phyloP scores from a whole-genome alignment of 73 alveolate genomes.

The Paramecium sexaurelia region DNA sequence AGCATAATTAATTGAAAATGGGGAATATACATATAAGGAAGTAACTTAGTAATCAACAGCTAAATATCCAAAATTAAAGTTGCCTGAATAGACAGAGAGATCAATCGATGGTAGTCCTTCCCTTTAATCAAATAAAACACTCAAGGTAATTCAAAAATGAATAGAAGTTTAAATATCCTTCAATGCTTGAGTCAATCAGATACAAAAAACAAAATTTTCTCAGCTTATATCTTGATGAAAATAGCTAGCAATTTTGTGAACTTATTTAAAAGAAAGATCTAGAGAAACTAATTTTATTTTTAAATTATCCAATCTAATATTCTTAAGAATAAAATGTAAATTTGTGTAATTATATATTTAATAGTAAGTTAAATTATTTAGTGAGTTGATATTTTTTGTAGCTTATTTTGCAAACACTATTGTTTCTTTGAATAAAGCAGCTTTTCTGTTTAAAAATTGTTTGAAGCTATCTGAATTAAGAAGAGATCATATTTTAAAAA shows the following conservation, averaged over 20 bases:
- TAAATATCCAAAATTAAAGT: background rate
- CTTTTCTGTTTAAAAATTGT: background rate
- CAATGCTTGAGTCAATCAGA: slow-evolving; percentile 10
- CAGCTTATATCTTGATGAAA: background rate
- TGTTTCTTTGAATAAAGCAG: background rate
- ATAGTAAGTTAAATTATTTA: background rate
- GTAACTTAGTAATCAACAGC: background rate
- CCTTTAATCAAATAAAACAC: background rate
- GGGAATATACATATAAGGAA: background rate
- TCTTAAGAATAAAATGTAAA: background rate
- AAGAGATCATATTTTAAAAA: background rate
- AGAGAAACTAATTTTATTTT: background rate
- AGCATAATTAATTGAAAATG: background rate
- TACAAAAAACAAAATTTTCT: background rate
- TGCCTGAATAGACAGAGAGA: background rate
- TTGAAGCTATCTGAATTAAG: background rate
- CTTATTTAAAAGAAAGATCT: background rate
- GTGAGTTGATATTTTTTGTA: background rate
- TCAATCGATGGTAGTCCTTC: background rate
- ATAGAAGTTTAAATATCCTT: slow-evolving; percentile 41
- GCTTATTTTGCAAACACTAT: background rate
- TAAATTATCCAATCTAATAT: slow-evolving; percentile 10
- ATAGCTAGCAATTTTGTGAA: background rate
- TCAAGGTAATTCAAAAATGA: background rate
- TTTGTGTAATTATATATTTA: background rate